Evolutionary conservation across 2,329 filamentous ascomycete species (phyloP).

Genomic region (Beauveria medogensis): DNA sequence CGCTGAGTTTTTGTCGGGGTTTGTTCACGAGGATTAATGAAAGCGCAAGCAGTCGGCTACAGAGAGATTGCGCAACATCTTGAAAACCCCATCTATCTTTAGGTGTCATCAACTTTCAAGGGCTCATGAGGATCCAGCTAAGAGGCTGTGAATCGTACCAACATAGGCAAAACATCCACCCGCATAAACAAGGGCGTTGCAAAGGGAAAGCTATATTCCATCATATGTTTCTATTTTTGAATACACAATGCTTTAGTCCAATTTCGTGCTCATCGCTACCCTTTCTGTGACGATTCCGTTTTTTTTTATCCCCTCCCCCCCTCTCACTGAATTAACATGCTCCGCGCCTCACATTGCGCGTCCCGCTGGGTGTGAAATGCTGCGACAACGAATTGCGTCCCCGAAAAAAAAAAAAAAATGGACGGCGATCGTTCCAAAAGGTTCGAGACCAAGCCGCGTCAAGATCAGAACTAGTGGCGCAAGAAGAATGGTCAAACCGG

Average conservation of each 20-base stretch:
- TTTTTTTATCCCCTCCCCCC: background rate
- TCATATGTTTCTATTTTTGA: background rate
- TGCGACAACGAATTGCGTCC: background rate
- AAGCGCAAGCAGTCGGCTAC: no score
- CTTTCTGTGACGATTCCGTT: background rate
- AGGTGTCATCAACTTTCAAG: background rate
- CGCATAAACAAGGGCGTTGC: background rate
- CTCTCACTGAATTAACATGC: background rate
- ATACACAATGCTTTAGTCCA: background rate
- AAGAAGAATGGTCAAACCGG: background rate
- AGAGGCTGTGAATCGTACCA: no score
- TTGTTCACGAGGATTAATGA: no score
- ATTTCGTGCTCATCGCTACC: background rate
- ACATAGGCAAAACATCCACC: background rate
- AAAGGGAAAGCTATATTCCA: background rate
- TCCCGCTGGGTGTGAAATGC: background rate
- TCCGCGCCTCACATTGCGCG: background rate
- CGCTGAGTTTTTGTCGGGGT: no score
- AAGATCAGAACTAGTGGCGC: conserved; percentile 1
- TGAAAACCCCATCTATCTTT: no score
- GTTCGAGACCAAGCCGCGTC: background rate
- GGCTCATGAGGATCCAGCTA: no score
- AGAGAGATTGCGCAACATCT: no score
- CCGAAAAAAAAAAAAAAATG: background rate
- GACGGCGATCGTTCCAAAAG: background rate